Percentiles rank a stretch among this genome's conserved stretches.
phyloP scores from a whole-genome alignment of 139 green algal genomes.

The Desmodesmus armatus region DNA sequence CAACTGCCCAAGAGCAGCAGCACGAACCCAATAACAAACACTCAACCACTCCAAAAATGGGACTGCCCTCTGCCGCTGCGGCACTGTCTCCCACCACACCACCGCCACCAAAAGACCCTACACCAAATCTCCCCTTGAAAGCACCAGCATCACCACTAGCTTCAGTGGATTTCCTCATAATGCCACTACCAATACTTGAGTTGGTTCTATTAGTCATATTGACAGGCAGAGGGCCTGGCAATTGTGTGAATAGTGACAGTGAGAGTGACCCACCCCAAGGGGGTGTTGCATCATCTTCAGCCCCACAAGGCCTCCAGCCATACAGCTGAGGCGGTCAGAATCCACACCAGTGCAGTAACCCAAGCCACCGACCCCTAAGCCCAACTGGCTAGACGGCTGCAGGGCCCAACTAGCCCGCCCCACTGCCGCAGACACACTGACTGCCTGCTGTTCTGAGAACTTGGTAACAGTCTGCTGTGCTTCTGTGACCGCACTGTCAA shows the following conservation, averaged over 20 bases:
- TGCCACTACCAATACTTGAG: not conserved
- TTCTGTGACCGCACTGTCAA: not conserved
- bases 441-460: not conserved
- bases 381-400: too few species aligned
- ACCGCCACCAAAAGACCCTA: not conserved
- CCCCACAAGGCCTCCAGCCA: too few species aligned
- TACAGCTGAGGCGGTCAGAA: too few species aligned
- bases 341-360: too few species aligned
- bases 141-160: too few species aligned
- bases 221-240: too few species aligned
- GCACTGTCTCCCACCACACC: not conserved
- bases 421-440: not conserved
- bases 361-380: too few species aligned
- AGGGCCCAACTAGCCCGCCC: too few species aligned
- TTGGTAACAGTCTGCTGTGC: not conserved
- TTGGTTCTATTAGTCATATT: not conserved
- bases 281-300: too few species aligned
- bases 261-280: too few species aligned
- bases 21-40: constrained; percentile 8
- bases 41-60: constrained; percentile 10
- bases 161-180: too few species aligned
- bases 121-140: not conserved
- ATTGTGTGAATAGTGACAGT: too few species aligned
- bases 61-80: not conserved
- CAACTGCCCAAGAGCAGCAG: constrained; percentile 9